Conservation (phyloP, 345 rosid species). For the Geranium brycei region DNA sequence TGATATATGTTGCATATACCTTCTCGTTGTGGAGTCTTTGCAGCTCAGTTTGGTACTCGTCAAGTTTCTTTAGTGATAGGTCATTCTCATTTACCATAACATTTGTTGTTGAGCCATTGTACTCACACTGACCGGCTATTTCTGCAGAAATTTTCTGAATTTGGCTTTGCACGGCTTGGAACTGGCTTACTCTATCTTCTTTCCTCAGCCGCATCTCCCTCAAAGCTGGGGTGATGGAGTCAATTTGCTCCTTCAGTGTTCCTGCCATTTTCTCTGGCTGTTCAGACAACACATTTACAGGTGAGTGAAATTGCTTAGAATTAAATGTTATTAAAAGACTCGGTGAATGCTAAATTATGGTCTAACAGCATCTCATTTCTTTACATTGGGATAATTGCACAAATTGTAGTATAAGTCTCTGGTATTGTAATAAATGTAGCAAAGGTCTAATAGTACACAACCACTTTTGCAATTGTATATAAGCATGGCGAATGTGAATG, state of each 20-base stretch:
- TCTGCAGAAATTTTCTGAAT: constrained; percentile 80
- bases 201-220: constrained; percentile 76
- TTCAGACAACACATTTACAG: constrained; percentile 6
- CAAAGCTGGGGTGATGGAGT: constrained; percentile 80
- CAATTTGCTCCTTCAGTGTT: constrained; percentile 74
- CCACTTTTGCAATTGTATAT: not conserved
- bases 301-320: not conserved
- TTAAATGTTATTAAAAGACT: too few relatives aligned
- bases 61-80: constrained; percentile 80
- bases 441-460: not conserved
- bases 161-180: constrained; percentile 61
- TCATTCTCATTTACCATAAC: constrained; percentile 64
- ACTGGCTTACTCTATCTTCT: constrained; percentile 73
- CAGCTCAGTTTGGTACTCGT: constrained; percentile 81
- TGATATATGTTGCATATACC: constrained; percentile 25
- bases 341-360: too few relatives aligned
- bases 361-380: too few relatives aligned
- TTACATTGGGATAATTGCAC: too few relatives aligned
- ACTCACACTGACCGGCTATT: constrained; percentile 69
- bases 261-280: constrained; percentile 92
- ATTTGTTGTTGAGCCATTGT: constrained; percentile 44
- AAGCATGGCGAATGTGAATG: not conserved
- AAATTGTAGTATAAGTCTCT: too few relatives aligned
- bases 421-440: too few relatives aligned
- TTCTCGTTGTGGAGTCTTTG: constrained; percentile 74